Evolutionary conservation across 1,139 yeast genomes (phyloP), one percentile per base, ranked within the genome.

Genomic region (Lodderomyces jiufengensis): DNA sequence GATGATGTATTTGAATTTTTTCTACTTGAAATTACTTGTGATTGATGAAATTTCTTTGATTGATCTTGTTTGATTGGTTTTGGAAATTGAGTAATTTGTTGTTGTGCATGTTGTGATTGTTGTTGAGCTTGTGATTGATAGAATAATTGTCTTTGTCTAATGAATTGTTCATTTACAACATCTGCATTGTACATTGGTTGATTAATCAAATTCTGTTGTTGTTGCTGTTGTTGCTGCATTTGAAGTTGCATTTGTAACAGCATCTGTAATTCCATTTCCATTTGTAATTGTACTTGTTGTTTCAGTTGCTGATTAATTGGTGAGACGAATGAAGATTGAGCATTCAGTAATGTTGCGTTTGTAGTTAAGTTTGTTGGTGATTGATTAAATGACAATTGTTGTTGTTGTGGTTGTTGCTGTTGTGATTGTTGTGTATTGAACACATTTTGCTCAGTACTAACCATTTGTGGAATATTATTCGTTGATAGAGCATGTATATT

Each of bases 401-500:
- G n/a, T n/a, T n/a, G n/a, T n/a, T n/a, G n/a, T n/a, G n/a, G n/a
- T n/a, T n/a, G n/a, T n/a, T n/a, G n/a, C n/a, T n/a, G n/a, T n/a
- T n/a, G n/a, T n/a, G n/a, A n/a, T n/a, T n/a, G n/a, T n/a, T n/a
- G n/a, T n/a, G n/a, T n/a, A n/a, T n/a, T n/a, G n/a, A n/a, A n/a
- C n/a, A n/a, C n/a, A 21, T 30, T 30, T 16, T 16, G 16, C 18
- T 12, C 24, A n/a, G 13, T 12, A 31, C 21, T 31, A 5, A 14
- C 6, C 29, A 20, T 31, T n/a, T 26, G 34, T 9, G 15, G 30
- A 15, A n/a, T 29, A 14, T 26, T 33, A 4, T 20, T 24, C 10
- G 38, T 34, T 10, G 45, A 42, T 15, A 38, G 43, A 2, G 42
- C 35, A 34, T 40, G 42, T 10, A 33, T 31, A 23, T 18, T 18